Evolutionary conservation across 257 asterid genomes (phyloP).

Genomic region (Catharanthus roseus): DNA sequence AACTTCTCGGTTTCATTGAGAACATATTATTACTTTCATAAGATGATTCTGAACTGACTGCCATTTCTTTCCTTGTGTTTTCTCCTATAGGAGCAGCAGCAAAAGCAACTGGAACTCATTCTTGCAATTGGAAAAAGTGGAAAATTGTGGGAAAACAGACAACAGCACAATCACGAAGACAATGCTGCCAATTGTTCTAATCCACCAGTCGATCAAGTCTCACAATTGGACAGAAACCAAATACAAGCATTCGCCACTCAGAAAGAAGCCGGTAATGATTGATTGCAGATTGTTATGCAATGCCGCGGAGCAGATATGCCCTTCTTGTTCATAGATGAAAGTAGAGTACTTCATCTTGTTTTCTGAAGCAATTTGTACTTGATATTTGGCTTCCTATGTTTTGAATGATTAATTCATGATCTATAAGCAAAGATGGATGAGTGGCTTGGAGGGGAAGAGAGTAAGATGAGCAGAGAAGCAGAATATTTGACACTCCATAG

Average conservation of each 20-base stretch:
- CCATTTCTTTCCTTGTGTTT: constrained; percentile 3
- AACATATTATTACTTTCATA: too few species aligned
- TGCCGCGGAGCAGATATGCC: background rate
- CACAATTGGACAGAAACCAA: constrained; percentile 29
- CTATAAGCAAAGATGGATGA: background rate
- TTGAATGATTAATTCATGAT: too few species aligned
- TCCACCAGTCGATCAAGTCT: constrained; percentile 20
- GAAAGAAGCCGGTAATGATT: constrained; percentile 33
- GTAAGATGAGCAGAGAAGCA: background rate
- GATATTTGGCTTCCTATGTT: too few species aligned
- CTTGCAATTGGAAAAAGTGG: constrained; percentile 45
- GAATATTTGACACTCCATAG: background rate
- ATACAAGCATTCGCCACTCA: constrained; percentile 29
- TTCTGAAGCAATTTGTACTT: background rate
- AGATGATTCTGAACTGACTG: too few species aligned
- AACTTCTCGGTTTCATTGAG: too few species aligned
- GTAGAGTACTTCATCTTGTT: background rate
- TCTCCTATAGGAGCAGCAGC: constrained; percentile 65
- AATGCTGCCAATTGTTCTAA: constrained; percentile 12
- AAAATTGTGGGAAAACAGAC: constrained; percentile 32
- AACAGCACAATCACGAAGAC: constrained; percentile 6
- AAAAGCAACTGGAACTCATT: constrained; percentile 70
- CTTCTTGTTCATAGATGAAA: background rate
- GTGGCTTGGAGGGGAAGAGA: background rate
- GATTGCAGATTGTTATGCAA: background rate